A percentile compares a stretch with the other conserved stretches of the same genome.
Evolutionary conservation across 768 basidiomycete genomes (phyloP).

Genomic region (Rhizopogon vesiculosus): DNA sequence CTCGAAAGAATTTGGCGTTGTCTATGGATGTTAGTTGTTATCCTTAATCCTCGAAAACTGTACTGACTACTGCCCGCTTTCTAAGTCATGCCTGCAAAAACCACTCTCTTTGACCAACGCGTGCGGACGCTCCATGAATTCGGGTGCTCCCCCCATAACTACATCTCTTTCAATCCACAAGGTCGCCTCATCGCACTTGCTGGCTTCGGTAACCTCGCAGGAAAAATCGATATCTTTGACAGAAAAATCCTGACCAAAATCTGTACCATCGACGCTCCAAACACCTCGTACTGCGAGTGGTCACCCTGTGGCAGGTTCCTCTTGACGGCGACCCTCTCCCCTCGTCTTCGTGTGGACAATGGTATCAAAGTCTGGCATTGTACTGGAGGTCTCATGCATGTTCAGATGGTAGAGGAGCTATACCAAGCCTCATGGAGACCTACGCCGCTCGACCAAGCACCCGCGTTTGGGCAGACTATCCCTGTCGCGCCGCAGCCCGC

Average conservation of each 20-base stretch:
- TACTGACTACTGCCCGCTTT: background rate
- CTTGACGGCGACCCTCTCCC: constrained; percentile 93
- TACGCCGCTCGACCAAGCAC: constrained; percentile 56
- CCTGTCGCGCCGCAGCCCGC: constrained; percentile 67
- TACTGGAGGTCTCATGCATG: constrained; percentile 79
- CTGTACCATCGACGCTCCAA: constrained; percentile 80
- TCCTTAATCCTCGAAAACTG: background rate
- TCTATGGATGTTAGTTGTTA: constrained; percentile 83
- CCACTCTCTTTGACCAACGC: constrained; percentile 87
- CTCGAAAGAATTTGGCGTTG: constrained; percentile 93
- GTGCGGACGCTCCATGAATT: constrained; percentile 88
- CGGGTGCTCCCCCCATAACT: constrained; percentile 86
- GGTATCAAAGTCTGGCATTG: constrained; percentile 97
- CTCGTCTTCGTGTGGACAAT: constrained; percentile 93
- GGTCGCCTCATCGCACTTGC: constrained; percentile 83
- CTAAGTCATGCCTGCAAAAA: constrained; percentile 92
- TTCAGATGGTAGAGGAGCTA: constrained; percentile 79
- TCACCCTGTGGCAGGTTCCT: constrained; percentile 90
- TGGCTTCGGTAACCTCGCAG: constrained; percentile 95
- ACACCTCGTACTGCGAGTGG: constrained; percentile 95
- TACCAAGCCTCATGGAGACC: constrained; percentile 90
- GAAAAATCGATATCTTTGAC: constrained; percentile 90
- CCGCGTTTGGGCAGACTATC: constrained; percentile 61
- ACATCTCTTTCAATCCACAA: constrained; percentile 92
- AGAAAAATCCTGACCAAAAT: constrained; percentile 80